Evolutionary conservation across 2,329 filamentous ascomycete species (phyloP), one percentile per base, ranked within the genome.

Genomic region (Curvularia sp.): DNA sequence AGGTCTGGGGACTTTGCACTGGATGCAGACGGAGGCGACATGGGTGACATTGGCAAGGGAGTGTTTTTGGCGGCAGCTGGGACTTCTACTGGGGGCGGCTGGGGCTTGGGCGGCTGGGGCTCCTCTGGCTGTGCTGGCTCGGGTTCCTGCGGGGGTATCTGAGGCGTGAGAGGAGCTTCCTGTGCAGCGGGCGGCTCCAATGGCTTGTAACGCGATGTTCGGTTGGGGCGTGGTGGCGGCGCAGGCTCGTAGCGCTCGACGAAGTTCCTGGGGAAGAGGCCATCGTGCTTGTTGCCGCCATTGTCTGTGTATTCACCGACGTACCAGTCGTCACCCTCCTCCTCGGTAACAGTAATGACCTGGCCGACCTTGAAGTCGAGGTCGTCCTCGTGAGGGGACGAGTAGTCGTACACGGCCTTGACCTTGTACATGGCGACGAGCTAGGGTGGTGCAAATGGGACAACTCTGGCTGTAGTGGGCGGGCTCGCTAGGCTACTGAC

Each of bases 251-350:
- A 96, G 80, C 89, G 92, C 79, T 99, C 95, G 73, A 99, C 95
- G 75, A 99, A 99, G 80, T 98, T 99, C 76, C 90, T 89, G 50
- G 93, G 94, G 78, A 97, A 98, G 70, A 97, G 90, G 67, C 94
- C 94, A 73, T 93, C 88, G 74, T 88, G 86, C 78, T 89, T 92
- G 63, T 78, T 80, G 55, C 95, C 95, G 51, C 83, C 79, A 59
- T 87, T 86, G 78, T 96, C 91, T 64, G 88, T 81, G 77, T 97
- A 97, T 78, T 95, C 90, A 67, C 95, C 94, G 63, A 86, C 87
- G 76, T 95, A 96, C 95, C 93, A 98, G 76, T 98, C 96, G 64
- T 84, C 88, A 75, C 97, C 95, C 75, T 98, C 95, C 77, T 92
- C 87, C 59, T 93, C 93, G 43, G 89, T 97, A 64, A 99, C 93